A percentile compares a stretch with the other conserved stretches of the same genome.
Conservation (phyloP, 1,284 basidiomycete genomes). For the Cronartium quercuum region DNA sequence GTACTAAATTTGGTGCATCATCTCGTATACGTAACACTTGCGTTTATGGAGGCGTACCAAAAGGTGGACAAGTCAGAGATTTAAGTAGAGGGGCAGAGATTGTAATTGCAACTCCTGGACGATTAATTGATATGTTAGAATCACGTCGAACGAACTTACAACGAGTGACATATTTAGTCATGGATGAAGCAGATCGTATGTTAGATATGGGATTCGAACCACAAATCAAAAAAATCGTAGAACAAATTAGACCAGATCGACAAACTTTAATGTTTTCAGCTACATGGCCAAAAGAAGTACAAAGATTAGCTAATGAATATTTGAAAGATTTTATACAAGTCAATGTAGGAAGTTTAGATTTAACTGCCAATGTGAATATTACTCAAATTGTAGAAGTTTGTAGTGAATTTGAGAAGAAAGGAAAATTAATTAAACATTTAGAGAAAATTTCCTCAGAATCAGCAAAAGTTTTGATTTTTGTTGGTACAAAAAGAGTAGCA, state of each 20-base stretch:
- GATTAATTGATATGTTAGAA: constrained; percentile 91
- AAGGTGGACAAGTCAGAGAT: constrained; percentile 96
- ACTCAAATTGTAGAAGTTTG: constrained; percentile 92
- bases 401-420: constrained; percentile 95
- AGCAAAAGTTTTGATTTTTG: constrained; percentile 98
- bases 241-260: constrained; percentile 56
- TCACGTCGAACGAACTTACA: constrained; percentile 90
- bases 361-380: constrained; percentile 98
- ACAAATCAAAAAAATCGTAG: constrained; percentile 95
- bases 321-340: constrained; percentile 93
- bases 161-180: constrained; percentile 92
- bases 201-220: constrained; percentile 76
- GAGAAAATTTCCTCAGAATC: constrained; percentile 94
- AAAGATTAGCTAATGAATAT: constrained; percentile 95
- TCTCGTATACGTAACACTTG: constrained; percentile 96
- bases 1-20: constrained; percentile 94
- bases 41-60: constrained; percentile 97
- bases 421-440: constrained; percentile 92
- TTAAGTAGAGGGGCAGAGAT: constrained; percentile 94
- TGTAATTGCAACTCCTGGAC: constrained; percentile 84
- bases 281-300: constrained; percentile 99
- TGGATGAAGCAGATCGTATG: constrained; percentile 84
- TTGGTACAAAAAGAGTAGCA: constrained; percentile 93
- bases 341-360: constrained; percentile 97
- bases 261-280: constrained; percentile 71